phyloP scores from a whole-genome alignment of 306 rosid species.

The Vigna unguiculata region DNA sequence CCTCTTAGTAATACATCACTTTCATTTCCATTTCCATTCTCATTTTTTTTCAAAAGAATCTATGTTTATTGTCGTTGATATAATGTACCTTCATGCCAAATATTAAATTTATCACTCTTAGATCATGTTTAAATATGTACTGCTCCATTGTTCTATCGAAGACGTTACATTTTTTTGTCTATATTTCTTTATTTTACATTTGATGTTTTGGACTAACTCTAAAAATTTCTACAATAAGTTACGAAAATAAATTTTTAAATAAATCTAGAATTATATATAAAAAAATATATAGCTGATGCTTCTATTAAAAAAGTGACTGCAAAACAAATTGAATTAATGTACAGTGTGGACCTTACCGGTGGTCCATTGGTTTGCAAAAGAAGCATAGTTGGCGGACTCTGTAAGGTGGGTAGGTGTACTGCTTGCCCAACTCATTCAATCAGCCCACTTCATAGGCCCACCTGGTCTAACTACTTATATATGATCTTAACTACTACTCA shows the following conservation, averaged over 20 bases:
- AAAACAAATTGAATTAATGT: not conserved
- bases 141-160: no score
- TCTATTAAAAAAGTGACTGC: not conserved
- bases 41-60: not conserved
- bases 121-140: no score
- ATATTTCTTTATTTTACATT: not conserved
- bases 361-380: constrained; percentile 1
- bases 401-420: not conserved
- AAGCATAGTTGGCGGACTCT: not conserved
- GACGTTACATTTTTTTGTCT: no score
- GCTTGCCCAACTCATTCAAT: not conserved
- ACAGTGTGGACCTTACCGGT: not conserved
- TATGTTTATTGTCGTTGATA: no score
- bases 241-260: no score
- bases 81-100: no score
- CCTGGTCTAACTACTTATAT: not conserved
- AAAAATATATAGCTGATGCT: not conserved
- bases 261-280: not conserved
- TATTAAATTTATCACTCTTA: no score
- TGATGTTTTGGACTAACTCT: no score
- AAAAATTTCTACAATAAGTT: no score
- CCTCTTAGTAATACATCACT: no score
- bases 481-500: no score
- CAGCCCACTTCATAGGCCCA: not conserved
- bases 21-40: no score